These are phyloP conservation scores for Adenanthera pavonina DNA, from an alignment of 306 rosid species.

Conservation along the genomic window DNA sequence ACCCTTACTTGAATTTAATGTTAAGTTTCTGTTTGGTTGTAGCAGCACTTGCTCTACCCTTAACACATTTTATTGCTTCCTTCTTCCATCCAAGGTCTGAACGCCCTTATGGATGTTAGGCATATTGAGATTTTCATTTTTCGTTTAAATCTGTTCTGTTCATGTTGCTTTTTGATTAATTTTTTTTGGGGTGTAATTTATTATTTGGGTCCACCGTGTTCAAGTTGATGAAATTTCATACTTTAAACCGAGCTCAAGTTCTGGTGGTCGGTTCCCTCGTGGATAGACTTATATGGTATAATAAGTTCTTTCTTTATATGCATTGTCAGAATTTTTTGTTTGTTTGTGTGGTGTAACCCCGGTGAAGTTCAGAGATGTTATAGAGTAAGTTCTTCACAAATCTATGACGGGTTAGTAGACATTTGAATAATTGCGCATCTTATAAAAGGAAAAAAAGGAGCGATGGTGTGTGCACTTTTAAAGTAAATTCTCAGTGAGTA, in stretches of 20 bases:
- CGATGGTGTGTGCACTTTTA: not conserved
- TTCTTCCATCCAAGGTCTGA: not conserved
- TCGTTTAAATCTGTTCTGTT: not conserved
- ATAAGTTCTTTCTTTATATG: not conserved
- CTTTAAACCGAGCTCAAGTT: constrained; percentile 1
- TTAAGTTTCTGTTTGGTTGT: not conserved
- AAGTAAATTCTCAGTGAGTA: not conserved
- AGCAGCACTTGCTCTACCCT: not conserved
- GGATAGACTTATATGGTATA: not conserved
- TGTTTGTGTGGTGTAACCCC: not conserved
- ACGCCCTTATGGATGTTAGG: not conserved
- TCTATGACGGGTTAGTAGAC: not conserved
- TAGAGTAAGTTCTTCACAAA: not conserved
- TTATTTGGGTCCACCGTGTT: not conserved
- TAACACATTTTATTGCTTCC: not conserved
- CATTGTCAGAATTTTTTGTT: not conserved
- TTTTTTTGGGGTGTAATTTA: not conserved
- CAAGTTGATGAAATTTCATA: constrained; percentile 11
- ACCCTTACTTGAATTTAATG: not conserved
- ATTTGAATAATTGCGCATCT: not conserved
- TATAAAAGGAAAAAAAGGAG: not conserved
- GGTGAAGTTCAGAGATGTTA: not conserved
- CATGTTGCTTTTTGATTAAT: not conserved
- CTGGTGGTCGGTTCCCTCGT: not conserved
- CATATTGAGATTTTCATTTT: not conserved